Conservation (phyloP, 345 rosid genomes). For the Brassica incana region DNA sequence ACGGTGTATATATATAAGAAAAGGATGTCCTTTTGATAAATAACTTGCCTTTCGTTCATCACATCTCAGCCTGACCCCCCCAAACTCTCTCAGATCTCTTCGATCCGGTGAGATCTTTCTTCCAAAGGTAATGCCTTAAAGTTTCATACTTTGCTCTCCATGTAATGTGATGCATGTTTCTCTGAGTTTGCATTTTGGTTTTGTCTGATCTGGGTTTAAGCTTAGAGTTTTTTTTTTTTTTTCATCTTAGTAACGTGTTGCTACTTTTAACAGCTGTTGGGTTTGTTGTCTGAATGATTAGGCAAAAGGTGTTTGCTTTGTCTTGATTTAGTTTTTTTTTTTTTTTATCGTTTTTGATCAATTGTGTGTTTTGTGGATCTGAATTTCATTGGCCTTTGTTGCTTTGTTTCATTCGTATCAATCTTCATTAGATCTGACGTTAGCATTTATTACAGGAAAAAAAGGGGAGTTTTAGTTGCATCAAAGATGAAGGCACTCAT, state of each 20-base stretch:
- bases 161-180: slow-evolving; percentile 6
- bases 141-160: background rate
- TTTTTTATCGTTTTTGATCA: slow-evolving; percentile 4
- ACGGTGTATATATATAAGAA: background rate
- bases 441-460: slow-evolving; percentile 38
- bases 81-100: slow-evolving; percentile 22
- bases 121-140: background rate
- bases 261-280: background rate
- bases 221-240: background rate
- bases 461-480: slow-evolving; percentile 26
- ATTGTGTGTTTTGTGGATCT: slow-evolving; percentile 28
- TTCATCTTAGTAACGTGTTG: background rate
- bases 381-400: background rate
- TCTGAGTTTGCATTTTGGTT: background rate
- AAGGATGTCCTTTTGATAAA: background rate
- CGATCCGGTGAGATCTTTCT: slow-evolving; percentile 23
- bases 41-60: slow-evolving; percentile 24
- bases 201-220: slow-evolving; percentile 36
- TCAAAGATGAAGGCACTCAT: slow-evolving; percentile 91
- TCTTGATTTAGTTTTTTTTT: background rate
- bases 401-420: background rate
- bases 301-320: background rate
- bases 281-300: background rate
- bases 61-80: slow-evolving; percentile 33
- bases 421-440: slow-evolving; percentile 7